phyloP scores from a whole-genome alignment of 495 filamentous ascomycete genomes.

The Neurospora tetraspora region DNA sequence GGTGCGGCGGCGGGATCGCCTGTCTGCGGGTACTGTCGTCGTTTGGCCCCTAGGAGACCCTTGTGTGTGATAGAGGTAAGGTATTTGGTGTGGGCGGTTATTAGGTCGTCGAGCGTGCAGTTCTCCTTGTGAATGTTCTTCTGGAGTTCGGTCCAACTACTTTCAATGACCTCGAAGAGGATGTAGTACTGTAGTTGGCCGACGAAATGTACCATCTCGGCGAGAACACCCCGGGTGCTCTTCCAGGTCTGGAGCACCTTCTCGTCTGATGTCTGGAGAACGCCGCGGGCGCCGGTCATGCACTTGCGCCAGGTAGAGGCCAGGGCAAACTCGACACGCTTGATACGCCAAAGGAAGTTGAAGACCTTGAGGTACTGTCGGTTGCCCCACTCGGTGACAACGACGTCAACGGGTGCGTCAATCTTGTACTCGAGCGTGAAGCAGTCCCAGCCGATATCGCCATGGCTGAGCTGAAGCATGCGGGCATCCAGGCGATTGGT shows the following conservation, averaged over 20 bases:
- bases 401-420: conserved; percentile 92
- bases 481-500: conserved; percentile 86
- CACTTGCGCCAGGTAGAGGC: conserved; percentile 86
- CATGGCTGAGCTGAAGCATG: conserved; percentile 90
- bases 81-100: conserved; percentile 82
- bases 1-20: conserved; percentile 13
- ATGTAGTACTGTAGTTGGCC: conserved; percentile 98
- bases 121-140: conserved; percentile 67
- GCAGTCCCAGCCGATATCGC: conserved; percentile 98
- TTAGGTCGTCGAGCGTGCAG: conserved; percentile 89
- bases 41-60: conserved; percentile 71
- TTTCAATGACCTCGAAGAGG: conserved; percentile 95
- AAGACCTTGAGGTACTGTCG: conserved; percentile 98
- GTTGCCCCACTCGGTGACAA: conserved; percentile 89
- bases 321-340: conserved; percentile 92
- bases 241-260: conserved; percentile 82
- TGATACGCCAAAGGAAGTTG: conserved; percentile 98
- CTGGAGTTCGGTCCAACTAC: conserved; percentile 82
- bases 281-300: conserved; percentile 90
- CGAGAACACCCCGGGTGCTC: conserved; percentile 69
- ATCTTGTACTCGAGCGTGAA: conserved; percentile 99
- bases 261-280: conserved; percentile 72
- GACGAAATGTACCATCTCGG: conserved; percentile 98
- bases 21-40: conserved; percentile 27
- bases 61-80: conserved; percentile 93